phyloP scores from a whole-genome alignment of 2,329 filamentous ascomycete species.

The Zymoseptoria tritici region DNA sequence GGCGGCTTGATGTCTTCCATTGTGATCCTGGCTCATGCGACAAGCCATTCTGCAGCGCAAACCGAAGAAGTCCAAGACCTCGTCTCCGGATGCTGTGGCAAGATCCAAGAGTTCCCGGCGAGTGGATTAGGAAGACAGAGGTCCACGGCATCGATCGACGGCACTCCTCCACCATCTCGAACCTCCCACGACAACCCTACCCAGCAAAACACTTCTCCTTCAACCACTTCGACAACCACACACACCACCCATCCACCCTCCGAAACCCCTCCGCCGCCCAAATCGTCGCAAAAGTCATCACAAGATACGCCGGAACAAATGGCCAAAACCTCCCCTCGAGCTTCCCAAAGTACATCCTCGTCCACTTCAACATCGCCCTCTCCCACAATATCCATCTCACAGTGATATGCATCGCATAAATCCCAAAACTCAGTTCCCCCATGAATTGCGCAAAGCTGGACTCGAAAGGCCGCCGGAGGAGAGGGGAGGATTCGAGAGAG shows the following conservation, averaged over 20 bases:
- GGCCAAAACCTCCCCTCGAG: neutral
- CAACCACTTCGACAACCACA: neutral
- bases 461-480: neutral
- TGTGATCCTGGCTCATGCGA: too few relatives aligned
- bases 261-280: neutral
- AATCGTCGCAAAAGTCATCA: neutral
- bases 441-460: neutral
- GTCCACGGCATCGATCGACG: too few relatives aligned
- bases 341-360: neutral
- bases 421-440: constrained; percentile 1
- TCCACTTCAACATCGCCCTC: neutral
- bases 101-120: too few relatives aligned
- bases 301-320: neutral
- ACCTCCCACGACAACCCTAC: too few relatives aligned
- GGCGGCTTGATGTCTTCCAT: too few relatives aligned
- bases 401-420: constrained; percentile 1
- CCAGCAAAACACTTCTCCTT: neutral
- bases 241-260: neutral
- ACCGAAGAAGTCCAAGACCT: too few relatives aligned
- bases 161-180: too few relatives aligned
- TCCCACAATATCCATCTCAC: constrained; percentile 2
- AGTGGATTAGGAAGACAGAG: too few relatives aligned
- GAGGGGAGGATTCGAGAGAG: neutral
- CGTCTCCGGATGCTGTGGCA: too few relatives aligned
- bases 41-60: too few relatives aligned